phyloP scores from a whole-genome alignment of 441 rosid genomes.

The Flueggea neowawraea region DNA sequence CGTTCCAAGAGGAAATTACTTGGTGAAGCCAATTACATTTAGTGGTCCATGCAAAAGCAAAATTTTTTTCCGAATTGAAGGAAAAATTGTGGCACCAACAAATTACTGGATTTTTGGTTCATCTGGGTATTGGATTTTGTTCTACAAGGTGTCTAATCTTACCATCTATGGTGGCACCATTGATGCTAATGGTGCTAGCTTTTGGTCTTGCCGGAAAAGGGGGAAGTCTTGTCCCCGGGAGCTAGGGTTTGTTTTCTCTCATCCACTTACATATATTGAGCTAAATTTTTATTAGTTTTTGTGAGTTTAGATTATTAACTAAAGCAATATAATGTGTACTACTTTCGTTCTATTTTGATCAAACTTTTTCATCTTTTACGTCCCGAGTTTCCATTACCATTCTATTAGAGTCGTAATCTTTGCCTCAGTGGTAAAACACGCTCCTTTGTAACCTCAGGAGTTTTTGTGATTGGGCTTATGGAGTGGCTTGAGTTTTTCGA shows the following conservation, averaged over 20 bases:
- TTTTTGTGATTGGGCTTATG: no score
- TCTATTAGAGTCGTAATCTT: no score
- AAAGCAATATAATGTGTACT: no score
- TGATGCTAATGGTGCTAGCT: conserved; percentile 48
- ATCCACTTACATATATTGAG: no score
- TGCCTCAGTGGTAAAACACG: no score
- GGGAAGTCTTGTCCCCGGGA: conserved; percentile 63
- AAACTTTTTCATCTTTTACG: no score
- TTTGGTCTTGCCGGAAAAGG: conserved; percentile 61
- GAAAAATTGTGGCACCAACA: conserved; percentile 52
- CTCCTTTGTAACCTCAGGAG: no score
- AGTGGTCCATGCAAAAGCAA: conserved; percentile 44
- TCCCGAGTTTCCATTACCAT: no score
- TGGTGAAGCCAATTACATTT: conserved; percentile 29
- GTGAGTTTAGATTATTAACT: no score
- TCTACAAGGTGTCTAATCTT: conserved; percentile 26
- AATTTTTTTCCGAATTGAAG: conserved; percentile 28
- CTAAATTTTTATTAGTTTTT: no score
- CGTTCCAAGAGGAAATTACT: conserved; percentile 51
- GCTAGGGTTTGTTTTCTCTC: conserved; percentile 42
- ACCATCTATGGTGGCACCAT: conserved; percentile 46
- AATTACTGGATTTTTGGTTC: conserved; percentile 32
- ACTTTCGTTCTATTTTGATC: no score
- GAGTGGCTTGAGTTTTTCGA: no score
- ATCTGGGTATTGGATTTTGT: conserved; percentile 35